Evolutionary conservation across 1,284 basidiomycete species (phyloP), one percentile per base, ranked within the genome.

Genomic region (Stygiomarasmius scandens): DNA sequence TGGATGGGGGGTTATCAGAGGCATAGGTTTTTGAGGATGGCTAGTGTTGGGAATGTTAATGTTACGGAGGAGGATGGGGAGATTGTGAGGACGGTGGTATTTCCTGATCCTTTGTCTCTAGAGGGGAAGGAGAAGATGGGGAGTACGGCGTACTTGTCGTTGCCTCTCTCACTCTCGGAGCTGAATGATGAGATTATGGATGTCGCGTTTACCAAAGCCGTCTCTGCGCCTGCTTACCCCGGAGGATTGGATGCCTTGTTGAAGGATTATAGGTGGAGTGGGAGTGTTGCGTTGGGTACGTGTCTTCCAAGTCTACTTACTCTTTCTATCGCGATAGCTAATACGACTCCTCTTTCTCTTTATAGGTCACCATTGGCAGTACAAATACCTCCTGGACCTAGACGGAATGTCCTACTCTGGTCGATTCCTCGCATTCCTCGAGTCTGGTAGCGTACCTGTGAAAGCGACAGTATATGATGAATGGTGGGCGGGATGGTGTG

Each of bases 391-490:
- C 23, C 75, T 96, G 61, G 95, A 97, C 72, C 72, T 97, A 54
- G 95, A 97, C 69, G 95, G 95, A 34, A 94, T 94, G 89, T 90
- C 92, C n/a, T 97, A 97, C 70, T 94, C 91, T 41, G 95, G 90
- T 4, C 81, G 92, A 48, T 92, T 96, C 70, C 86, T 96, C 76
- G 86, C 92, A 0, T 89, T 94, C 66, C 77, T 96, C 71, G 92
- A 92, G 49, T 90, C 85, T 50, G 92, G 95, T 70, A 95, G 92
- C 64, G 95, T 89, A 0, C 91, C 94, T 8, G 71, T 98, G 63
- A 97, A 98, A 75, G 81, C 90, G 20, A 95, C 90, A 0, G 88
- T 97, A 0, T 95, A 97, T 71, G 83, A 87, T 32, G 95, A 98
- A 73, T 98, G 89, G 73, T 95, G 87, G 73, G 87, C 86, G 0